Evolutionary conservation across 495 filamentous ascomycete species (phyloP).

Genomic region (Xylona heveae): DNA sequence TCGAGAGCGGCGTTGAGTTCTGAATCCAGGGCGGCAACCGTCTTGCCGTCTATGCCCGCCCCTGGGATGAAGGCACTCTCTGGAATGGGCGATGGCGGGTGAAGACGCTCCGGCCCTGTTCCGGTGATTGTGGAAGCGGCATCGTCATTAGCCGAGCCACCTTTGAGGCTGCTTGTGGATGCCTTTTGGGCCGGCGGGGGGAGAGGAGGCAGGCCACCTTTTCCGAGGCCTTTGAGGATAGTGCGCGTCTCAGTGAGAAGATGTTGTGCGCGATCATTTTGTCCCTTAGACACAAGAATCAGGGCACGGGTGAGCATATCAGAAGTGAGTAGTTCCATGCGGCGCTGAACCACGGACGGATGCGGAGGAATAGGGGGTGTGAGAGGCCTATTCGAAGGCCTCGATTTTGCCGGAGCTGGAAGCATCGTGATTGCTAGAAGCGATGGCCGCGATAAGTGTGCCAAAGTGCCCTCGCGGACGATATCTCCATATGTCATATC

Average conservation of each 20-base stretch:
- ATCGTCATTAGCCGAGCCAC: constrained; percentile 5
- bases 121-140: constrained; percentile 9
- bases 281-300: constrained; percentile 73
- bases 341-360: constrained; percentile 82
- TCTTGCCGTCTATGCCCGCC: constrained; percentile 52
- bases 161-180: constrained; percentile 1
- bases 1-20: constrained; percentile 89
- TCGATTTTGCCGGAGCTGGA: constrained; percentile 42
- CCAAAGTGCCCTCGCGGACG: constrained; percentile 70
- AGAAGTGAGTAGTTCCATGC: constrained; percentile 95
- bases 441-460: constrained; percentile 72
- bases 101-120: constrained; percentile 8
- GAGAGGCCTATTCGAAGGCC: constrained; percentile 31
- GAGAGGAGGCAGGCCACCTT: constrained; percentile 86
- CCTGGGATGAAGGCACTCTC: constrained; percentile 39
- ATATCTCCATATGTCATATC: constrained; percentile 90
- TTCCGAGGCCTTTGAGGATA: constrained; percentile 88
- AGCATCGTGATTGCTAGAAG: constrained; percentile 97
- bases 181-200: constrained; percentile 26
- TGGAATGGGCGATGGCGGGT: constrained; percentile 26
- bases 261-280: constrained; percentile 84
- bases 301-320: constrained; percentile 93
- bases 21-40: constrained; percentile 70
- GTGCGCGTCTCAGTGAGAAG: constrained; percentile 81
- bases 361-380: constrained; percentile 89